phyloP scores from a whole-genome alignment of 2,329 filamentous ascomycete genomes.

The Pseudocercospora pini-densiflorae region DNA sequence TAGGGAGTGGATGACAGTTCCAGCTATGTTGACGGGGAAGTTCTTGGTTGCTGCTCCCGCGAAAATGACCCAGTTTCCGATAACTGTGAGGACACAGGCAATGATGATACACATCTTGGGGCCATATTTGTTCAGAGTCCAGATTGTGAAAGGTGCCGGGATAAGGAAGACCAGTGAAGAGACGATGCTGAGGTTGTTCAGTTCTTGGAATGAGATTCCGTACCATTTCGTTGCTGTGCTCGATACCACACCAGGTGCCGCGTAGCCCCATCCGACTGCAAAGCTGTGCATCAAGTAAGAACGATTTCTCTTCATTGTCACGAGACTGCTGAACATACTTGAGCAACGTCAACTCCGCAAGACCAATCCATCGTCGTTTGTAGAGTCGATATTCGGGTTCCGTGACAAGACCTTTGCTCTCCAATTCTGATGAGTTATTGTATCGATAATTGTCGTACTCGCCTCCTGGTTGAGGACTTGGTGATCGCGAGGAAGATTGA shows the following conservation, averaged over 20 bases:
- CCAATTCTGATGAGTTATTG: background rate
- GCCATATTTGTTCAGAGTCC: constrained; percentile 72
- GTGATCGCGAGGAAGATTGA: background rate
- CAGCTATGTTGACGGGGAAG: constrained; percentile 79
- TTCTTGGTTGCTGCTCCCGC: constrained; percentile 46
- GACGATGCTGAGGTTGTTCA: constrained; percentile 89
- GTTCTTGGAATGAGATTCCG: constrained; percentile 68
- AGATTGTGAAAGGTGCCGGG: constrained; percentile 71
- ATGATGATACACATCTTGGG: constrained; percentile 75
- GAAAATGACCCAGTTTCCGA: constrained; percentile 79
- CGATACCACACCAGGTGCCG: constrained; percentile 63
- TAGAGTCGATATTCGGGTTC: constrained; percentile 2
- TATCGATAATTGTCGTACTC: background rate
- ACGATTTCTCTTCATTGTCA: background rate
- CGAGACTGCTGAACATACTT: background rate
- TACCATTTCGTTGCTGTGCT: constrained; percentile 75
- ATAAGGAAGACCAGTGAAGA: constrained; percentile 82
- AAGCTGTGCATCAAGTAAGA: constrained; percentile 1
- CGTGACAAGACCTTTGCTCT: background rate
- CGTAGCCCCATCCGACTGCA: constrained; percentile 11
- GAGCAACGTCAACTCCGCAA: constrained; percentile 12
- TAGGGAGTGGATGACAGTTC: constrained; percentile 76
- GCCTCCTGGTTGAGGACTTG: background rate
- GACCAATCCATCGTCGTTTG: constrained; percentile 9
- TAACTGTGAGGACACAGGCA: constrained; percentile 71